These are phyloP conservation scores for Heliamphora exappendiculata DNA, from an alignment of 148 eudicot species.

Conservation along the genomic window DNA sequence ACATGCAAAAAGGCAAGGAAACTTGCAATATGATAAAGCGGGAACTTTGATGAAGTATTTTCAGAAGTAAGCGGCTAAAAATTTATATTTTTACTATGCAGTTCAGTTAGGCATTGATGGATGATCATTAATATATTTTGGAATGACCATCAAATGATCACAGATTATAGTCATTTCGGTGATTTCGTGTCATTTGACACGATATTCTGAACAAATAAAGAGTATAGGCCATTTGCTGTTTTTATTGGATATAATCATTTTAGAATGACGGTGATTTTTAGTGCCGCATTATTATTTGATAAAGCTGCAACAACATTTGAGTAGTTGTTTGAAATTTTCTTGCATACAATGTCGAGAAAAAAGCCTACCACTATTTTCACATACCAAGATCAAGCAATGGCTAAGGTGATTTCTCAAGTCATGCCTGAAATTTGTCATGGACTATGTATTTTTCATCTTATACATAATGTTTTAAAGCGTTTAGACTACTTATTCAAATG, in stretches of 20 bases:
- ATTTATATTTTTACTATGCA: background rate
- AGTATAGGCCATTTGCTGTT: background rate
- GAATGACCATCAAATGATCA: too few species aligned
- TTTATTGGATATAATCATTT: background rate
- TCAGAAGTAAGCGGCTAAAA: background rate
- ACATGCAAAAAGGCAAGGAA: background rate
- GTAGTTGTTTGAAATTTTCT: background rate
- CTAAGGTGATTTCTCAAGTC: too few species aligned
- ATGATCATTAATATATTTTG: too few species aligned
- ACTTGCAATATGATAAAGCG: background rate
- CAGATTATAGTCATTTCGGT: too few species aligned
- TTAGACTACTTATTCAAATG: too few species aligned
- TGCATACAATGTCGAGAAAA: background rate
- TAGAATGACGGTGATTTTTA: background rate
- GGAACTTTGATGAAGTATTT: background rate
- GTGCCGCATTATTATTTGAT: background rate
- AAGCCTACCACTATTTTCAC: background rate
- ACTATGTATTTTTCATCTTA: too few species aligned
- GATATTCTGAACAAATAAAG: background rate
- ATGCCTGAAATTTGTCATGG: too few species aligned
- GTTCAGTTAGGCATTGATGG: background rate
- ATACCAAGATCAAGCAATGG: background rate
- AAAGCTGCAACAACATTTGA: background rate
- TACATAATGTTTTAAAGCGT: too few species aligned
- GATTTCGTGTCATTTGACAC: too few species aligned